Percentiles rank a stretch among this genome's conserved stretches.
Conservation (phyloP, 2,329 filamentous ascomycete genomes). For the Colletotrichum agaves region DNA sequence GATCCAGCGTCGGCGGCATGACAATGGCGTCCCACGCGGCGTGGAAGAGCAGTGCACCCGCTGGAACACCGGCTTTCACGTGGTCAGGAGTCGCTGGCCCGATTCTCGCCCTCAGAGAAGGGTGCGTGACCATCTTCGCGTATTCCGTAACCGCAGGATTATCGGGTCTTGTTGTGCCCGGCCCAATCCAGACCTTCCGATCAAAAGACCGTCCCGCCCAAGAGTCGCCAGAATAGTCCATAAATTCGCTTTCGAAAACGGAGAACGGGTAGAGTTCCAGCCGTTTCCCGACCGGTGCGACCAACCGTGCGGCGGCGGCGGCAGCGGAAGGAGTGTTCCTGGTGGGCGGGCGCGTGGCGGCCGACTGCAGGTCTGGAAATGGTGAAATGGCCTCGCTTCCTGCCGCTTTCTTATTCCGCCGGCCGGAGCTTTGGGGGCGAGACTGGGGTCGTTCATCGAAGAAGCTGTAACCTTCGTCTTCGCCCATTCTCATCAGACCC, state of each 20-base stretch:
- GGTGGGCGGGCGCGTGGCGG: neutral
- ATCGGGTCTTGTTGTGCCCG: slow-evolving; percentile 41
- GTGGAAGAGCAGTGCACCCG: slow-evolving; percentile 57
- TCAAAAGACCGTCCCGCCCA: slow-evolving; percentile 45
- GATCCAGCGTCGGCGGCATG: slow-evolving; percentile 45
- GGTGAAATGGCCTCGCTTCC: slow-evolving; percentile 2
- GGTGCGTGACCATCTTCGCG: slow-evolving; percentile 54
- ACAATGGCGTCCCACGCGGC: slow-evolving; percentile 64
- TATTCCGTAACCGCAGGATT: slow-evolving; percentile 59
- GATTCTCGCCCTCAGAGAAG: slow-evolving; percentile 49
- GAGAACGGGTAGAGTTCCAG: slow-evolving; percentile 43
- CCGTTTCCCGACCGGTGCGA: slow-evolving; percentile 24
- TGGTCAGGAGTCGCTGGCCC: slow-evolving; percentile 62
- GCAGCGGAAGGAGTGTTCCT: too few species aligned
- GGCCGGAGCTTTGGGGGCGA: neutral
- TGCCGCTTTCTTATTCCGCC: slow-evolving; percentile 26
- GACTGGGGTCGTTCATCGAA: slow-evolving; percentile 47
- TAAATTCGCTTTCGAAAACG: slow-evolving; percentile 43
- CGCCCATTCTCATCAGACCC: slow-evolving; percentile 51
- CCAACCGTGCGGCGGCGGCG: too few species aligned
- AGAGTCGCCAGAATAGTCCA: slow-evolving; percentile 41
- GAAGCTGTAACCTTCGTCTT: slow-evolving; percentile 55
- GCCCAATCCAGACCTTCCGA: slow-evolving; percentile 60
- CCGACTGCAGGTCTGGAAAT: too few species aligned
- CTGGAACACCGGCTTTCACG: slow-evolving; percentile 60